Base-by-base conservation (phyloP, 2,329 filamentous ascomycete species). In the Fusarium sp. region DNA sequence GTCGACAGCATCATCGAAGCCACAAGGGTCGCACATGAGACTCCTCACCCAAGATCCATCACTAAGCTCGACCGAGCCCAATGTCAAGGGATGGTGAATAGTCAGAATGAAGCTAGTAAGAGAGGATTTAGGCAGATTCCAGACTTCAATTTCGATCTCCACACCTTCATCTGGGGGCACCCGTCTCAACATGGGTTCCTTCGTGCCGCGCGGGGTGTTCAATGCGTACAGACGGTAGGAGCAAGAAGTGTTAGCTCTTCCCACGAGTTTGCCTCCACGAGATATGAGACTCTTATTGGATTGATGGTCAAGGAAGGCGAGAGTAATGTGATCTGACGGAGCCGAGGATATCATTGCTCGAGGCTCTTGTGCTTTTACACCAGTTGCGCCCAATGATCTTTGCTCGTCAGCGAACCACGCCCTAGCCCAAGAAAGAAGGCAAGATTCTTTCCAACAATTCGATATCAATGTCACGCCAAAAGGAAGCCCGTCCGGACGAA, bases 381-480 rank as follows among this genome's bases (percentile, higher is more conserved):
- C 57, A 2, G 77, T 79, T 2, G 76, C 77, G 1, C 79, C 79
- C 6, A 80, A 52, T 6, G 41, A 45, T 28, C 74, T 61, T 2
- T 42, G 2, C 12, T 66, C 67, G 2, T 57, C 64, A 4, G 68
- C 71, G 8, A 77, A 63, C 77, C 76, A 79, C 18, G 74, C 65
- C 4, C 70, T 57, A 12, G 77, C 76, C 62, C 77, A 72, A 0
- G 57, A 64, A 1, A 79, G 33, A 3, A 81, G 73, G 26, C 63
- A 70, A 1, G 73, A 63, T 20, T 81, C 80, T 45, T 78, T 72
- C 80, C 80, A 81, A 4, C 67, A 62, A 26, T 65, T 76, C 4
- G 78, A 76, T 8, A 81, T 79, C 2, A 81, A 62, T 0, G 80
- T 81, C 8, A 81, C 62, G 2, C 80, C 78, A 53, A 81, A 81